Base-by-base conservation (phyloP, 2,329 filamentous ascomycete genomes). In the Arthroderma sp. region DNA sequence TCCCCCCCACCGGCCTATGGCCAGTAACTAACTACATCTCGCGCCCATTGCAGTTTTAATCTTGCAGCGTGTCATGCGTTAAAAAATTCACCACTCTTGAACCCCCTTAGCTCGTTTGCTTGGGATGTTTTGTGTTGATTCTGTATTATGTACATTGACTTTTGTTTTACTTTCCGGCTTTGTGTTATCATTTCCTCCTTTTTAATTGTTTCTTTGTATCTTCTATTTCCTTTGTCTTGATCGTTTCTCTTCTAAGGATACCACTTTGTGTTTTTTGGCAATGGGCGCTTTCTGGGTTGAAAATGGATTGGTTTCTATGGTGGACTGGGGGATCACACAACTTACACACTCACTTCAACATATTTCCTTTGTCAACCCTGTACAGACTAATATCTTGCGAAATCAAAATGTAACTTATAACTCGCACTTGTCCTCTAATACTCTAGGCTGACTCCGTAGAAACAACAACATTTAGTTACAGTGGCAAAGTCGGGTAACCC, bases 1-100 rank as follows among this genome's bases (percentile, higher is more conserved):
- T 51, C 54, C 28, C 66, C 66, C 42, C 66, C 66, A 10, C 66
- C 67, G 29, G 66, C 67, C 29, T 70, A 70, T 52, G 65, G 65
- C 30, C 62, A 65, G 46, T 69, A 52, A 58, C 41, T 5, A 31
- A 30, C 6, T 29, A 22, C 15, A 29, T 28, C 29, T 36, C 10
- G 7, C 27, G 7, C 30, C 36, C 11, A 11, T 34, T 34, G 32
- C 32, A 34, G 11, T 34, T 9, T 34, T 9, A 11, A 10, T 9
- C 29, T 10, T 31, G 10, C 10, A 31, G 10, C 51, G 46, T 65
- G 49, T 52, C 32, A 8, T 11, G 15, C 15, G 15, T 22, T 22
- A 22, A 22, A 34, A 9, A 34, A 8, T 30, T 43, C 41, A n/a
- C 41, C 41, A 43, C 41, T 65, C 51, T 62, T 64, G 54, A 64